Base-by-base conservation (phyloP, 2,329 filamentous ascomycete genomes). In the Pyrenophora seminiperda region DNA sequence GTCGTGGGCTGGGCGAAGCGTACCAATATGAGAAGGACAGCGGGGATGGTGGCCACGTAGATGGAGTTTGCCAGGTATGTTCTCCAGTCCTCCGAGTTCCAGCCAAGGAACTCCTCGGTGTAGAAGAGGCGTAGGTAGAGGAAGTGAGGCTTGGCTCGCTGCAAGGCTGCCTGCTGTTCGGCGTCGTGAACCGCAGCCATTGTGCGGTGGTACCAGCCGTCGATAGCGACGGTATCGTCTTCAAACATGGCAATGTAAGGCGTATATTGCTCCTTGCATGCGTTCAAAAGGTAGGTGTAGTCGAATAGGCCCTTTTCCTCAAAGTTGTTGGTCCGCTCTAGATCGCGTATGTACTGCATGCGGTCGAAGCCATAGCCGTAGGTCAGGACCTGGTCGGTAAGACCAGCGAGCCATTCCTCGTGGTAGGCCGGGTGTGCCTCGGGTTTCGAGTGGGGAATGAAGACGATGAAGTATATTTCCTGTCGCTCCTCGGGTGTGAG, bases 101-200 rank as follows among this genome's bases (percentile, higher is more conserved):
- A 79, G 42, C 76, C 75, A 3, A 76, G 67, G 37, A 76, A 75
- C 41, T 75, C 64, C 45, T 79, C 76, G 0, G 75, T 77, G 50
- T 77, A 78, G 63, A 79, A 79, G 10, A 79, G 65, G 2, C 76
- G 75, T 14, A 79, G 65, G 56, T 79, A 78, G 5, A 77, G 61
- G 56, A 72, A 73, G 20, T 70, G 62, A 19, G 61, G 52, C 11
- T 58, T 61, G 7, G 59, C 57, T 14, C 56, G 60, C 31, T 50
- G 52, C 19, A 62, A 38, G 13, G 54, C 57, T 10, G 64, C 67
- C 41, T 71, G 59, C 24, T 51, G 53, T 47, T 76, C 69, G 4
- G 70, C 70, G 29, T 61, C 53, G 14, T 65, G 54, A 24, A 78
- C 56, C 0, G 71, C 76, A 4, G 65, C 51, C 31, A 74, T 62